Evolutionary conservation across 495 filamentous ascomycete species (phyloP).

Genomic region (Echria macrotheca): DNA sequence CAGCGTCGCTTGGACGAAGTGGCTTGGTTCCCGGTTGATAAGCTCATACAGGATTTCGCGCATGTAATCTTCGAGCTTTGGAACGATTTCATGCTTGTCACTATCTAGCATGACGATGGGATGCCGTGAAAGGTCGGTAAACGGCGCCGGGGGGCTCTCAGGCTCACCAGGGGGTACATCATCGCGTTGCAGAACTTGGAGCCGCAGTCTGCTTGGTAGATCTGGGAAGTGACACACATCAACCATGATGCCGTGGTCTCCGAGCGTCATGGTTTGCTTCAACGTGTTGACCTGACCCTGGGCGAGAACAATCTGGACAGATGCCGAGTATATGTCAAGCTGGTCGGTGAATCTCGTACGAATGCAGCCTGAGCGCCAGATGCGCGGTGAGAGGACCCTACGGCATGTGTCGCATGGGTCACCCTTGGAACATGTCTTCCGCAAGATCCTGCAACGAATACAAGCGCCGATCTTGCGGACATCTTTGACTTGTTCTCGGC

Average conservation of each 20-base stretch:
- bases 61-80: constrained; percentile 65
- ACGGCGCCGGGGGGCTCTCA: no score
- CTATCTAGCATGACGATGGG: constrained; percentile 57
- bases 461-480: constrained; percentile 78
- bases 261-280: constrained; percentile 51
- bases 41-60: constrained; percentile 57
- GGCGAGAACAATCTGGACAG: constrained; percentile 63
- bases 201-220: constrained; percentile 45
- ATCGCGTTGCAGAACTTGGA: constrained; percentile 50
- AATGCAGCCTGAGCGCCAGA: constrained; percentile 78
- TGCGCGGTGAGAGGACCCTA: constrained; percentile 67
- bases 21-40: constrained; percentile 59
- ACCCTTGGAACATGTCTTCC: constrained; percentile 78
- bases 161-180: no score
- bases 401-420: constrained; percentile 77
- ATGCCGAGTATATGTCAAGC: constrained; percentile 65
- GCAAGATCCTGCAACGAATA: constrained; percentile 78
- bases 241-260: constrained; percentile 54
- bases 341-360: constrained; percentile 69
- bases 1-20: constrained; percentile 64
- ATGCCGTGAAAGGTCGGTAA: constrained; percentile 30
- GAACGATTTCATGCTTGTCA: constrained; percentile 61
- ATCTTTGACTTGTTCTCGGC: constrained; percentile 74
- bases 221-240: constrained; percentile 67
- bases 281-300: constrained; percentile 58